Evolutionary conservation across 768 basidiomycete species (phyloP).

Genomic region (Collybia mongolica): DNA sequence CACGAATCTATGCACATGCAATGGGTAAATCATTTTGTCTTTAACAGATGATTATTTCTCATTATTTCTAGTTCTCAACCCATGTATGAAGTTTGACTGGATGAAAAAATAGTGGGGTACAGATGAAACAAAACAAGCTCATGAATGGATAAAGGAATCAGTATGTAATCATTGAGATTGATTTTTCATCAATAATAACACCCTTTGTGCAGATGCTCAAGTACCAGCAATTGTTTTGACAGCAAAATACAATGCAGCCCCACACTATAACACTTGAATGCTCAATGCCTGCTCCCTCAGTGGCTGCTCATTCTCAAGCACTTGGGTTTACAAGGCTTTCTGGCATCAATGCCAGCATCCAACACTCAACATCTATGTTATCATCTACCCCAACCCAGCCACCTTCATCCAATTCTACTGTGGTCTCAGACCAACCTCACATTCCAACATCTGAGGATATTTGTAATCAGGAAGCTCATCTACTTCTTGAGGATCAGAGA

Average conservation of each 20-base stretch:
- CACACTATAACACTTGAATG: neutral
- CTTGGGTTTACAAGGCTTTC: neutral
- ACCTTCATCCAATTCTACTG: too few species aligned
- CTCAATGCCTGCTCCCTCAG: neutral
- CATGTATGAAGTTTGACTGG: slow-evolving; percentile 17
- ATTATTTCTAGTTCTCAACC: slow-evolving; percentile 17
- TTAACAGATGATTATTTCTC: neutral
- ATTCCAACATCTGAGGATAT: too few species aligned
- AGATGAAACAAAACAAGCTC: slow-evolving; percentile 8
- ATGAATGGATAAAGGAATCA: slow-evolving; percentile 15
- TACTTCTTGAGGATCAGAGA: too few species aligned
- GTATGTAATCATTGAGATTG: slow-evolving; percentile 6
- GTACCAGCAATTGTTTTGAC: too few species aligned
- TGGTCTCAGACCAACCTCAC: too few species aligned
- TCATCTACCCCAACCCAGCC: too few species aligned
- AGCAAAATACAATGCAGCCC: too few species aligned
- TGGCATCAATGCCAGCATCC: slow-evolving; percentile 2
- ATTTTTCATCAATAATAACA: too few species aligned
- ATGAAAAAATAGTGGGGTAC: slow-evolving; percentile 14
- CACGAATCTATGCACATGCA: slow-evolving; percentile 25
- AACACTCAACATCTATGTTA: slow-evolving; percentile 2
- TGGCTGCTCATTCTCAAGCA: neutral
- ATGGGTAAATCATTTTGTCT: slow-evolving; percentile 24
- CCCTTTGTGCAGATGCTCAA: too few species aligned
- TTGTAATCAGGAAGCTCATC: too few species aligned